Percentiles rank a stretch among this genome's conserved stretches.
These are phyloP conservation scores for Blastocrithidia nonstop DNA, from an alignment of 208 protist species.

Conservation along the genomic window DNA sequence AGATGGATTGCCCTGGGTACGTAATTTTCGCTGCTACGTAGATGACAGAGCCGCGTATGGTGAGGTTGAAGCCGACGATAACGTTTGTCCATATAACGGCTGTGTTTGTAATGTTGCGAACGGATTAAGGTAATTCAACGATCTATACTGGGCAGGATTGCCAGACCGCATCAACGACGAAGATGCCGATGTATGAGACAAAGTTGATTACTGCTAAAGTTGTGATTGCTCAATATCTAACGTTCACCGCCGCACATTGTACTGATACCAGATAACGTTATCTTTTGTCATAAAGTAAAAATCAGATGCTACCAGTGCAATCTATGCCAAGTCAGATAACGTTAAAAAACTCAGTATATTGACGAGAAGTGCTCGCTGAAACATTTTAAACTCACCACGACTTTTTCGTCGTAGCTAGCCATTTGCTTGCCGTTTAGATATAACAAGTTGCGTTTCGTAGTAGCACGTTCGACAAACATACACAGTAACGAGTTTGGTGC, in stretches of 20 bases:
- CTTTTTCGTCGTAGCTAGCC: constrained; percentile 50
- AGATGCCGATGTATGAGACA: background rate
- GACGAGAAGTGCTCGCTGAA: constrained; percentile 56
- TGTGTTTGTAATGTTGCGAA: too few species aligned
- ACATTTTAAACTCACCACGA: constrained; percentile 72
- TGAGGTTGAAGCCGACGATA: too few species aligned
- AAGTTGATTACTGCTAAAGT: too few species aligned
- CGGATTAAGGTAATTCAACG: too few species aligned
- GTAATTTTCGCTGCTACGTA: constrained; percentile 1
- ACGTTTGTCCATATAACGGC: too few species aligned
- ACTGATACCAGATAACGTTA: constrained; percentile 78
- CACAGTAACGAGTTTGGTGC: constrained; percentile 4
- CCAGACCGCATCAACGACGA: background rate
- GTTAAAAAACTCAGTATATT: constrained; percentile 55
- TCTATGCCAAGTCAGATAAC: constrained; percentile 29
- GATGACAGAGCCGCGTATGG: too few species aligned
- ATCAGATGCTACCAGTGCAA: constrained; percentile 53
- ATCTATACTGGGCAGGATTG: too few species aligned
- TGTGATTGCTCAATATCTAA: constrained; percentile 24
- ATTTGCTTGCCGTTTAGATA: constrained; percentile 41
- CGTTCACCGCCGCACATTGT: constrained; percentile 58
- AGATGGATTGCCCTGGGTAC: background rate
- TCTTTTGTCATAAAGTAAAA: constrained; percentile 79
- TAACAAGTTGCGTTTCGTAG: constrained; percentile 75
- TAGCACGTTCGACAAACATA: constrained; percentile 47